These are phyloP conservation scores for Fennellomyces sp. DNA, from an alignment of 371 early-diverging fungal species.

Conservation along the genomic window DNA sequence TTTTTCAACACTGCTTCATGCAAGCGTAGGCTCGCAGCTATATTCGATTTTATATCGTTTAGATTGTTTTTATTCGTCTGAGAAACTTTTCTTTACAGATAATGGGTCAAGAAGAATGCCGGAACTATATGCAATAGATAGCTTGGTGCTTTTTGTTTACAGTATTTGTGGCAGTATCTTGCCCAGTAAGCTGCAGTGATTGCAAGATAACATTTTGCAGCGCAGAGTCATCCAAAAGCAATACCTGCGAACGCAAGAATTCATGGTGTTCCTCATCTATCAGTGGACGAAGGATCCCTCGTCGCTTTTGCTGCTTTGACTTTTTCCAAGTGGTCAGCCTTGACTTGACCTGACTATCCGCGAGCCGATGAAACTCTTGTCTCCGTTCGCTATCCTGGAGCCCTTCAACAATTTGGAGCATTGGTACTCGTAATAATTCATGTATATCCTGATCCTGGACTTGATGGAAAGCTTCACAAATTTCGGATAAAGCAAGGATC, in stretches of 20 bases:
- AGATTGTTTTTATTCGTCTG: no score
- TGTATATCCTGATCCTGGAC: background rate
- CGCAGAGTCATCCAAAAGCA: background rate
- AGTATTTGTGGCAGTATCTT: background rate
- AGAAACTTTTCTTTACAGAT: background rate
- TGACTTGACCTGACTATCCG: conserved; percentile 2
- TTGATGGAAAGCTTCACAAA: conserved; percentile 12
- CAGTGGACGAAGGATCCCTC: conserved; percentile 10
- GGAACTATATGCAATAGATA: conserved; percentile 12
- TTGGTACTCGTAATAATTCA: conserved; percentile 15
- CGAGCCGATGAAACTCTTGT: conserved; percentile 6
- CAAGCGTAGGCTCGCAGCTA: no score
- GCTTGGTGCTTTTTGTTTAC: conserved; percentile 2
- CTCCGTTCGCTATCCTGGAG: conserved; percentile 6
- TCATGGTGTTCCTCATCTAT: background rate
- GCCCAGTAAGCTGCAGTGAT: conserved; percentile 2
- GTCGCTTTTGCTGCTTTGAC: conserved; percentile 4
- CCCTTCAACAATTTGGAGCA: conserved; percentile 22
- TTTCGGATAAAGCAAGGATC: conserved; percentile 11
- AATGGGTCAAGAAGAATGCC: no score
- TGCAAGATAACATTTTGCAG: conserved; percentile 2
- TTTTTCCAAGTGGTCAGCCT: conserved; percentile 15
- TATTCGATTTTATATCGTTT: no score
- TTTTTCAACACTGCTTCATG: no score
- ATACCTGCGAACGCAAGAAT: background rate